Evolutionary conservation across 208 protist genomes (phyloP).

Genomic region (Polymyxa betae): DNA sequence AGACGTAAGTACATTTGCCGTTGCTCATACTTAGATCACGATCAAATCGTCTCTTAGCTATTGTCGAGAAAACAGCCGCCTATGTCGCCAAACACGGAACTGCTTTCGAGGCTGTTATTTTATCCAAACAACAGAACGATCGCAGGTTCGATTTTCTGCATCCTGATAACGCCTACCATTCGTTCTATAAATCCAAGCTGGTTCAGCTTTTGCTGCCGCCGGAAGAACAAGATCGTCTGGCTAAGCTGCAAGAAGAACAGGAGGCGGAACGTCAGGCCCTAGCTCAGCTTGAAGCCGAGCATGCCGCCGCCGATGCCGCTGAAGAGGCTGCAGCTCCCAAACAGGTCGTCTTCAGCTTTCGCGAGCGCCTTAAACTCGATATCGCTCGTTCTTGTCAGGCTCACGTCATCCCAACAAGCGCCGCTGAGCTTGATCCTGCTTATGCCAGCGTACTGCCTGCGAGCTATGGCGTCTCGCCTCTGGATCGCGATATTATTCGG

Average conservation of each 20-base stretch:
- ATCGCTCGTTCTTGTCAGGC: slow-evolving; percentile 20
- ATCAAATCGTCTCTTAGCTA: not conserved
- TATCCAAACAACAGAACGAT: slow-evolving; percentile 50
- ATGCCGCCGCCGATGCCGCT: not conserved
- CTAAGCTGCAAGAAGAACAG: not conserved
- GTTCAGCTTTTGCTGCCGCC: slow-evolving; percentile 25
- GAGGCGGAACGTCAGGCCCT: not conserved
- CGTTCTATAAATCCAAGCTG: slow-evolving; percentile 48
- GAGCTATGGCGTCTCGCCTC: not conserved
- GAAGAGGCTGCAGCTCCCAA: not conserved
- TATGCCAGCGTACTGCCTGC: not conserved
- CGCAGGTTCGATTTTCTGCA: slow-evolving; percentile 43
- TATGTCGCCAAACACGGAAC: slow-evolving; percentile 49
- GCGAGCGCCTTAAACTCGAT: slow-evolving; percentile 7
- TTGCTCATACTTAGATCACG: not conserved
- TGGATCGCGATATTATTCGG: slow-evolving; percentile 34
- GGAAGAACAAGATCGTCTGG: slow-evolving; percentile 13
- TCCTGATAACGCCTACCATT: slow-evolving; percentile 32
- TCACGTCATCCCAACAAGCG: slow-evolving; percentile 15
- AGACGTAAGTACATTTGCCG: not conserved
- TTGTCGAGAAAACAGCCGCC: slow-evolving; percentile 30
- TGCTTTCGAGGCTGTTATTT: slow-evolving; percentile 31
- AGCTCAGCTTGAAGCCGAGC: not conserved
- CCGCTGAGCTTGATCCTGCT: not conserved
- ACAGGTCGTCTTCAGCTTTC: not conserved